These are phyloP conservation scores for Fusarium nanum DNA, from an alignment of 2,329 filamentous ascomycete genomes.

Conservation along the genomic window DNA sequence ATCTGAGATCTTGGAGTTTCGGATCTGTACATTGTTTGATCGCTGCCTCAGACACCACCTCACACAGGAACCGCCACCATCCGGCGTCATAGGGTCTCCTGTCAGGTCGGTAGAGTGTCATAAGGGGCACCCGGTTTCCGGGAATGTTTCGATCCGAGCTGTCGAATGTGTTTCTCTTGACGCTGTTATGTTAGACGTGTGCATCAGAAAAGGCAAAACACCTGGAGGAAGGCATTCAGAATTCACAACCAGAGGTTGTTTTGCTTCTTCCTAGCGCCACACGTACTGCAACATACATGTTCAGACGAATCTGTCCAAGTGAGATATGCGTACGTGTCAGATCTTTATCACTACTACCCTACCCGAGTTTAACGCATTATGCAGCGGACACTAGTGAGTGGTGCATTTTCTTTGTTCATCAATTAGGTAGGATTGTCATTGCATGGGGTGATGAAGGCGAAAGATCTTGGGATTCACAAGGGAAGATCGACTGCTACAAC, in stretches of 20 bases:
- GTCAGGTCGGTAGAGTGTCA: slow-evolving; percentile 22
- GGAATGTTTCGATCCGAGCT: slow-evolving; percentile 26
- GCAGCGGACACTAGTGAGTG: slow-evolving; percentile 12
- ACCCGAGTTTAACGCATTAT: slow-evolving; percentile 4
- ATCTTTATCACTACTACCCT: background rate
- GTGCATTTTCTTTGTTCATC: slow-evolving; percentile 14
- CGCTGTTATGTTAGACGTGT: slow-evolving; percentile 28
- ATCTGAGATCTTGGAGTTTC: slow-evolving; percentile 39
- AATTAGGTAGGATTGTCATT: slow-evolving; percentile 5
- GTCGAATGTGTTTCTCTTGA: slow-evolving; percentile 31
- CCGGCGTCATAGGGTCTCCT: slow-evolving; percentile 41
- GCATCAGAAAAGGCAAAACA: slow-evolving; percentile 25
- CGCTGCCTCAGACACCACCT: slow-evolving; percentile 42
- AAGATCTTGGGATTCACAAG: slow-evolving; percentile 30
- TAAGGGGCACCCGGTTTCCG: slow-evolving; percentile 25
- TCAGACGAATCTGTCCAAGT: background rate
- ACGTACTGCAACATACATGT: background rate
- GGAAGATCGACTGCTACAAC: slow-evolving; percentile 33
- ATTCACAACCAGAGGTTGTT: background rate
- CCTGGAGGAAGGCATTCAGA: slow-evolving; percentile 14
- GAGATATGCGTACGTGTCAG: background rate
- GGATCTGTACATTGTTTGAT: slow-evolving; percentile 39
- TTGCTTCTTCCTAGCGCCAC: slow-evolving; percentile 6
- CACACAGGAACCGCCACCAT: slow-evolving; percentile 39
- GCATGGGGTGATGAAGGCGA: slow-evolving; percentile 10